A percentile compares a stretch with the other conserved stretches of the same genome.
Conservation (phyloP, 1,284 basidiomycete species). For the Fomitopsis pinicola region DNA sequence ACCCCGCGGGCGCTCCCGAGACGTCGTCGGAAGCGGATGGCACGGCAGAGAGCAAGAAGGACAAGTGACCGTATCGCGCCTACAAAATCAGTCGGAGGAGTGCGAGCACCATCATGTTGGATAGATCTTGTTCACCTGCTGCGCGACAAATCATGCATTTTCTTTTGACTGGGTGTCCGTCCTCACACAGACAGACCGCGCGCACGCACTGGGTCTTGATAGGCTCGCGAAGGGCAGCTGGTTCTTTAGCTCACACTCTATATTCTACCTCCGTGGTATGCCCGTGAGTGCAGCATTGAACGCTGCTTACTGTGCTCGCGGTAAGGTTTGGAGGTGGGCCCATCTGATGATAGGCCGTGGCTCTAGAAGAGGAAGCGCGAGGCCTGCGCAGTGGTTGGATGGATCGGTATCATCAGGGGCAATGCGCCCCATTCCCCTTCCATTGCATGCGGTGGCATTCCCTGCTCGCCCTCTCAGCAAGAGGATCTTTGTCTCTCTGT, state of each 20-base stretch:
- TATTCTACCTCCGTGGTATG: background rate
- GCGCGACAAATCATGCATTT: background rate
- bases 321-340: background rate
- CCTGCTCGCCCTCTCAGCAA: background rate
- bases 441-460: background rate
- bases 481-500: background rate
- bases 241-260: background rate
- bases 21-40: slow-evolving; percentile 10
- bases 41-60: slow-evolving; percentile 30
- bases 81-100: background rate
- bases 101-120: background rate
- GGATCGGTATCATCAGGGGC: background rate
- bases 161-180: background rate
- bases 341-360: background rate
- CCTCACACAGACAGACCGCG: background rate
- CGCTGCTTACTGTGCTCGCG: background rate
- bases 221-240: background rate
- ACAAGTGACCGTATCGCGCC: slow-evolving; percentile 18
- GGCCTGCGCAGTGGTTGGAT: background rate
- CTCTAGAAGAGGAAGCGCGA: background rate
- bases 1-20: background rate
- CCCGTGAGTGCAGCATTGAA: background rate
- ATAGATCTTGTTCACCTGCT: background rate
- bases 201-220: background rate
- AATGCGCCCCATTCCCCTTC: background rate